phyloP scores from a whole-genome alignment of 805 yeast genomes.

The Schwanniomyces polymorphus region DNA sequence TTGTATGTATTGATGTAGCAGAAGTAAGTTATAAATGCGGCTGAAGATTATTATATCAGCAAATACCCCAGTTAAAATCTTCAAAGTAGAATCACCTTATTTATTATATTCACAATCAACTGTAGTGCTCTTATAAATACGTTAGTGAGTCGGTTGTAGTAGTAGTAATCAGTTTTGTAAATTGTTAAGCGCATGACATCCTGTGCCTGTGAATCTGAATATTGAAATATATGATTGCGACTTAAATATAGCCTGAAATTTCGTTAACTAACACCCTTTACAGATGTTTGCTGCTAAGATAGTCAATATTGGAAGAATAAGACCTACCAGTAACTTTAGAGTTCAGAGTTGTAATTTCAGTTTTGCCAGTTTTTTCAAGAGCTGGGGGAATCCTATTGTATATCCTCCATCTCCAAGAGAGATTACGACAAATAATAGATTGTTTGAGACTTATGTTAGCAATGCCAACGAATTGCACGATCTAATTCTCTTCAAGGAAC shows the following conservation, averaged over 20 bases:
- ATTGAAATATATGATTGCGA: not conserved
- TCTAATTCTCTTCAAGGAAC: conserved; percentile 51
- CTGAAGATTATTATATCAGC: no score
- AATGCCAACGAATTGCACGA: conserved; percentile 60
- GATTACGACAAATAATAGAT: conserved; percentile 39
- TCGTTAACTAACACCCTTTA: not conserved
- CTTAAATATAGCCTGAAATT: not conserved
- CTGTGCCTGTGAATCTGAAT: no score
- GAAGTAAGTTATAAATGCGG: no score
- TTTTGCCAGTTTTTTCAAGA: conserved; percentile 4
- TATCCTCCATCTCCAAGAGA: conserved; percentile 40
- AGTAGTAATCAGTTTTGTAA: no score
- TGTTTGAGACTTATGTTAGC: conserved; percentile 46
- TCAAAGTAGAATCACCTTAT: no score
- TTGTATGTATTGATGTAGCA: no score
- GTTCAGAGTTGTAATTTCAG: not conserved
- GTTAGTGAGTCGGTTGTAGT: no score
- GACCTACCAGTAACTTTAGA: not conserved
- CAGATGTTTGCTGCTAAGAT: not conserved
- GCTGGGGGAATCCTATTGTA: conserved; percentile 22
- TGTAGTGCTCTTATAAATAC: no score
- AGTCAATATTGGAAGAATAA: not conserved
- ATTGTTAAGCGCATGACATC: no score
- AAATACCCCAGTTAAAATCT: no score
- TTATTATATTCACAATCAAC: no score